Evolutionary conservation across 805 yeast genomes (phyloP).

Genomic region (Saccharomycopsis capsularis): DNA sequence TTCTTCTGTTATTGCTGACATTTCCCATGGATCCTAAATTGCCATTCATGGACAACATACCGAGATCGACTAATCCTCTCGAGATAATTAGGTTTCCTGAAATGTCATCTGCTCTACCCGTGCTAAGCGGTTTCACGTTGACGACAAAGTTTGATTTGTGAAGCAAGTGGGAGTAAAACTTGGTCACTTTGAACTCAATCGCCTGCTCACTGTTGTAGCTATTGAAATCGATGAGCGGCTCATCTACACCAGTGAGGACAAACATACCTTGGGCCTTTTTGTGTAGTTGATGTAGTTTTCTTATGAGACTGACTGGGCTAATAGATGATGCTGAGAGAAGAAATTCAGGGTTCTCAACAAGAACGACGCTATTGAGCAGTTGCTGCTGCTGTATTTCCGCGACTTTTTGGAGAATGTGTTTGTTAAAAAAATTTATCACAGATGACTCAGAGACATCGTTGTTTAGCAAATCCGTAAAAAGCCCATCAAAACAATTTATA

Average conservation of each 20-base stretch:
- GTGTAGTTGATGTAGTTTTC: slow-evolving; percentile 3
- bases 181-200: slow-evolving; percentile 12
- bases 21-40: not conserved
- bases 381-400: not conserved
- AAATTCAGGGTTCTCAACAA: slow-evolving; percentile 17
- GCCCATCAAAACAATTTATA: slow-evolving; percentile 15
- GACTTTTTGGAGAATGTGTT: slow-evolving; percentile 3
- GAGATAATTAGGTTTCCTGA: slow-evolving; percentile 17
- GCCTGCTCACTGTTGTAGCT: not conserved
- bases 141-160: slow-evolving; percentile 8
- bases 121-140: slow-evolving; percentile 18
- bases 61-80: slow-evolving; percentile 7
- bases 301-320: slow-evolving; percentile 6
- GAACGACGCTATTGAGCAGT: not conserved
- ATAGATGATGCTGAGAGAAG: slow-evolving; percentile 11
- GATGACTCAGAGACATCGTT: not conserved
- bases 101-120: slow-evolving; percentile 21
- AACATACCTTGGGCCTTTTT: slow-evolving; percentile 3
- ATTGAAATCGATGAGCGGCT: slow-evolving; percentile 13
- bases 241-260: slow-evolving; percentile 3
- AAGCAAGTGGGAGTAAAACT: slow-evolving; percentile 7
- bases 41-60: not conserved
- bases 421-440: slow-evolving; percentile 1
- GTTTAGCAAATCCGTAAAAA: slow-evolving; percentile 5
- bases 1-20: not conserved